phyloP scores from a whole-genome alignment of 805 yeast species.

The Grigorovia humatica region DNA sequence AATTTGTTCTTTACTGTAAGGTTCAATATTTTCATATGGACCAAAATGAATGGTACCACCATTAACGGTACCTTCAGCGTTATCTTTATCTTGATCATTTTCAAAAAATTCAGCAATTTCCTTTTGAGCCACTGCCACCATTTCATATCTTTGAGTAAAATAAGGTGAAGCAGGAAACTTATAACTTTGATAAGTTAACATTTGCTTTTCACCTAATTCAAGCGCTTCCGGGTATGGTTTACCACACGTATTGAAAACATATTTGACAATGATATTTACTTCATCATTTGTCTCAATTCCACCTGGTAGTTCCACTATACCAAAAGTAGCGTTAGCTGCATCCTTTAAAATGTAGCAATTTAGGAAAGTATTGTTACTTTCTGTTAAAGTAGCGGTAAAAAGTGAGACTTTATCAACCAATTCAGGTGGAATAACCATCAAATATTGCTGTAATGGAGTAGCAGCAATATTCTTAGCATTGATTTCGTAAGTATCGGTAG shows the following conservation, averaged over 20 bases:
- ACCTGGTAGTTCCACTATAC: slow-evolving; percentile 43
- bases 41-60: slow-evolving; percentile 32
- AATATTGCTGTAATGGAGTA: slow-evolving; percentile 46
- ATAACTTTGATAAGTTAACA: slow-evolving; percentile 42
- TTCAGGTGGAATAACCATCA: slow-evolving; percentile 45
- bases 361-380: slow-evolving; percentile 13
- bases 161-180: slow-evolving; percentile 56
- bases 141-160: slow-evolving; percentile 31
- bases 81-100: neutral
- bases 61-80: slow-evolving; percentile 23
- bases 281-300: slow-evolving; percentile 58
- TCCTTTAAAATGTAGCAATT: slow-evolving; percentile 20
- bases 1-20: slow-evolving; percentile 36
- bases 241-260: slow-evolving; percentile 38
- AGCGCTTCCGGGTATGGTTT: slow-evolving; percentile 57
- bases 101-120: slow-evolving; percentile 16
- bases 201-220: slow-evolving; percentile 50
- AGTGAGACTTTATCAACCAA: slow-evolving; percentile 34
- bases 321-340: slow-evolving; percentile 30
- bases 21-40: slow-evolving; percentile 37
- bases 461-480: slow-evolving; percentile 48
- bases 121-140: slow-evolving; percentile 34
- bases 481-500: slow-evolving; percentile 49
- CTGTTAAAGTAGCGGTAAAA: slow-evolving; percentile 32
- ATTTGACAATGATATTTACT: slow-evolving; percentile 38